Percentiles rank a stretch among this genome's conserved stretches.
phyloP scores from a whole-genome alignment of 257 asterid genomes.

The Henckelia pumila region DNA sequence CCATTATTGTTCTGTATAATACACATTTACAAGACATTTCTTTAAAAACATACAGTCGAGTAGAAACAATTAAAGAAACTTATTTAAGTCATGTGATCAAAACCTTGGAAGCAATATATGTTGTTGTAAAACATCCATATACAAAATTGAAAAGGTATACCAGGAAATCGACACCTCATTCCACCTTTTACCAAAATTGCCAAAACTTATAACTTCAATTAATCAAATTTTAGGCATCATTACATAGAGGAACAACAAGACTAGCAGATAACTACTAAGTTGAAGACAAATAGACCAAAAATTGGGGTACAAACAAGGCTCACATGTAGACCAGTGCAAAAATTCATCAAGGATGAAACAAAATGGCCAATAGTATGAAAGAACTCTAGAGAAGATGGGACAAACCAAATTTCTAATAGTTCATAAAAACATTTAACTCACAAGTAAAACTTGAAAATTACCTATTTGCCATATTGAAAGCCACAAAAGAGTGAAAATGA shows the following conservation, averaged over 20 bases:
- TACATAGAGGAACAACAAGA: background rate
- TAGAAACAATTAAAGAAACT: background rate
- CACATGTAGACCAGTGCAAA: background rate
- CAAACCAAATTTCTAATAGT: background rate
- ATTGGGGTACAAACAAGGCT: background rate
- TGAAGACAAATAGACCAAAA: background rate
- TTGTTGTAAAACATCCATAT: background rate
- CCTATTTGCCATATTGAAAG: constrained; percentile 89
- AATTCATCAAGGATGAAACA: too few species aligned
- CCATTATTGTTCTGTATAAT: constrained; percentile 81
- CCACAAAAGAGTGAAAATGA: constrained; percentile 93
- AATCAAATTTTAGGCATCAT: background rate
- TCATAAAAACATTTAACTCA: background rate
- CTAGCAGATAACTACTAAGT: background rate
- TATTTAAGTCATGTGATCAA: background rate
- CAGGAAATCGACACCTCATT: background rate
- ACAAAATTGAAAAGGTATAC: background rate
- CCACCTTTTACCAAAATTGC: background rate
- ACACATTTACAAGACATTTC: constrained; percentile 15
- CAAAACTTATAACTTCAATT: background rate
- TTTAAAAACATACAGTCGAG: background rate
- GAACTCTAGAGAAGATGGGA: background rate
- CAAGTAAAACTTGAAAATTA: constrained; percentile 26
- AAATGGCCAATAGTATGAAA: background rate
- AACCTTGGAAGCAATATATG: background rate